phyloP scores from a whole-genome alignment of 768 basidiomycete genomes.

The Leccinum subtestaceum region DNA sequence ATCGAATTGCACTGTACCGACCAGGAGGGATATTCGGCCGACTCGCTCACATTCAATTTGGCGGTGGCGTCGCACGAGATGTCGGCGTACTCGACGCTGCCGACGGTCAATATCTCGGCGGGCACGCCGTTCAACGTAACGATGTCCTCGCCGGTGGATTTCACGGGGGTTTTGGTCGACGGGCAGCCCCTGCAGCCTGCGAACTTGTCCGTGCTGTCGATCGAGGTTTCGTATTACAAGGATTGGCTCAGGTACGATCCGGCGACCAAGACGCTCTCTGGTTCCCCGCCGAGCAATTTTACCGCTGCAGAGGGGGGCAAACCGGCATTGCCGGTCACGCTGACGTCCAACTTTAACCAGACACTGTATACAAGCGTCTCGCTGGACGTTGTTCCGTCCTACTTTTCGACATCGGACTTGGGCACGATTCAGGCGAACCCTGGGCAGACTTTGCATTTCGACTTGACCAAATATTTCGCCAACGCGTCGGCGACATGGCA shows the following conservation, averaged over 20 bases:
- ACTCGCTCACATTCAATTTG: conserved; percentile 57
- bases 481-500: conserved; percentile 38
- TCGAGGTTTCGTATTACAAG: conserved; percentile 57
- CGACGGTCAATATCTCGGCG: conserved; percentile 70
- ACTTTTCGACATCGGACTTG: conserved; percentile 58
- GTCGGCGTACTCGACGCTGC: conserved; percentile 45
- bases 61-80: conserved; percentile 70
- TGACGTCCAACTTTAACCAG: conserved; percentile 68
- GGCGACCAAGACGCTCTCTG: conserved; percentile 55
- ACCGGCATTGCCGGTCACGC: conserved; percentile 52
- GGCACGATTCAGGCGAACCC: conserved; percentile 55
- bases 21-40: conserved; percentile 66
- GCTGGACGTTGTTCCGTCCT: conserved; percentile 67
- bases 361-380: conserved; percentile 60
- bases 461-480: conserved; percentile 55
- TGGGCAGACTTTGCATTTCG: conserved; percentile 50
- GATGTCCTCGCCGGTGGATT: conserved; percentile 55
- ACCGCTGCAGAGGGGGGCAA: conserved; percentile 31
- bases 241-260: conserved; percentile 63
- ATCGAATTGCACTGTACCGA: conserved; percentile 71
- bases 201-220: conserved; percentile 53
- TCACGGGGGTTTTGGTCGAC: conserved; percentile 62
- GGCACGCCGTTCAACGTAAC: conserved; percentile 50
- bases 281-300: conserved; percentile 52
- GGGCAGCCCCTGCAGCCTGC: conserved; percentile 51